Evolutionary conservation across 768 basidiomycete genomes (phyloP).

Genomic region (Auricularia sp.): DNA sequence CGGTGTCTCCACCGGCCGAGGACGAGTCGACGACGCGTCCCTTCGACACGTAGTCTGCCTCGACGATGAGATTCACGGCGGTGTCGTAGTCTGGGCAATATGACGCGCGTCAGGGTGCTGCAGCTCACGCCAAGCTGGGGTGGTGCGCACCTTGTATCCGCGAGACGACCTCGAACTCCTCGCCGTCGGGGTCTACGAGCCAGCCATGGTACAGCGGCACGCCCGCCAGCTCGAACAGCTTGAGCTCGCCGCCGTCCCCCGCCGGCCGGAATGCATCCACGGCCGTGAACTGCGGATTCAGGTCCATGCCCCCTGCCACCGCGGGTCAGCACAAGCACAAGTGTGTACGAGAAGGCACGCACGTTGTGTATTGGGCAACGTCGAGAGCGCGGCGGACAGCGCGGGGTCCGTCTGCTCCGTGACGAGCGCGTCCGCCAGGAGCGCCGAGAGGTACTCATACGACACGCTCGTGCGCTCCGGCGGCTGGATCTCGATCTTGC

Average conservation of each 20-base stretch:
- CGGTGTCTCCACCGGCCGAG: slow-evolving; percentile 18
- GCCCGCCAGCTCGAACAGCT: slow-evolving; percentile 73
- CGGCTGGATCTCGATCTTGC: slow-evolving; percentile 64
- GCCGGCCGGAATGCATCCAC: slow-evolving; percentile 56
- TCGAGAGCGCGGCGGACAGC: slow-evolving; percentile 60
- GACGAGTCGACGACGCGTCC: slow-evolving; percentile 42
- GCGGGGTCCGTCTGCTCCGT: slow-evolving; percentile 34
- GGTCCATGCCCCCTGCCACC: slow-evolving; percentile 67
- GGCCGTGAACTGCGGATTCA: slow-evolving; percentile 75
- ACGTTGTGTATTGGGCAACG: slow-evolving; percentile 74
- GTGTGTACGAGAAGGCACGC: slow-evolving; percentile 17
- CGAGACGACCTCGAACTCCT: slow-evolving; percentile 45
- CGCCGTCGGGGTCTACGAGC: slow-evolving; percentile 62
- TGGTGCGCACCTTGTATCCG: slow-evolving; percentile 25
- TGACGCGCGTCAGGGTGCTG: slow-evolving; percentile 7
- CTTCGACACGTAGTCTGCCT: slow-evolving; percentile 63
- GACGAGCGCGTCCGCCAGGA: slow-evolving; percentile 77
- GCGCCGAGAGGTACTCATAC: slow-evolving; percentile 74
- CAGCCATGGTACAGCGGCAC: slow-evolving; percentile 84
- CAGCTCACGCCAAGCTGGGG: background rate
- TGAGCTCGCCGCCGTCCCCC: slow-evolving; percentile 63
- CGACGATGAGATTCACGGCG: slow-evolving; percentile 64
- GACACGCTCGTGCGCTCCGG: slow-evolving; percentile 57
- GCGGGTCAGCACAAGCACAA: background rate
- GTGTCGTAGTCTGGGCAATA: slow-evolving; percentile 50